Evolutionary conservation across 1,139 yeast genomes (phyloP).

Genomic region (Sporopachydermia cereana): DNA sequence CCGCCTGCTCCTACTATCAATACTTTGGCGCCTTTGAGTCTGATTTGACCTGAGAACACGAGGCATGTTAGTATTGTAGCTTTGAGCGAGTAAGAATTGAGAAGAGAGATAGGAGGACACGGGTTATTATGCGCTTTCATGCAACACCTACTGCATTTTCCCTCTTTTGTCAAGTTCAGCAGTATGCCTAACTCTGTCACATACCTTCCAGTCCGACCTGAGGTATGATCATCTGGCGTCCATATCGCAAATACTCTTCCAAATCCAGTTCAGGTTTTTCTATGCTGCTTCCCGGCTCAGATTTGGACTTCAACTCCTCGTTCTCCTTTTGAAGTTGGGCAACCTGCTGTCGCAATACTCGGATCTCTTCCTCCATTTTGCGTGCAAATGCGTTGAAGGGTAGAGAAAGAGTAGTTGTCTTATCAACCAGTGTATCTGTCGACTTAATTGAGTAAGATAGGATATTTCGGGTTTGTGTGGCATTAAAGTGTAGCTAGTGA

Average conservation of each 20-base stretch:
- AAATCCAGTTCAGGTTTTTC: too few relatives aligned
- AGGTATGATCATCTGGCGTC: constrained; percentile 92
- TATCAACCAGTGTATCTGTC: too few relatives aligned
- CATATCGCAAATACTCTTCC: constrained; percentile 76
- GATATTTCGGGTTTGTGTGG: too few relatives aligned
- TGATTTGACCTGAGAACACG: constrained; percentile 37
- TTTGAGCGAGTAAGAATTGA: neutral
- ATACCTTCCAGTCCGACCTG: constrained; percentile 44
- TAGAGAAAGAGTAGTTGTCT: too few relatives aligned
- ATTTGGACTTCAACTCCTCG: neutral
- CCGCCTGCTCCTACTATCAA: constrained; percentile 96
- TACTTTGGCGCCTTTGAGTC: constrained; percentile 44
- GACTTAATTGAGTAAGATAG: too few relatives aligned
- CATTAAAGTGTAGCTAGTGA: too few relatives aligned
- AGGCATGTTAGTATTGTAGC: neutral
- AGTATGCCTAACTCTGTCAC: too few relatives aligned
- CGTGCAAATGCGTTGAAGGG: too few relatives aligned
- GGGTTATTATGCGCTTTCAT: constrained; percentile 9
- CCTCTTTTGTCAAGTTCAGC: too few relatives aligned
- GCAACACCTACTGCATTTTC: constrained; percentile 23
- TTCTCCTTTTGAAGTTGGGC: constrained; percentile 2
- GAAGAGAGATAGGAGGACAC: too few relatives aligned
- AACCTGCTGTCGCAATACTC: constrained; percentile 1
- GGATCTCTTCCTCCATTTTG: constrained; percentile 6
- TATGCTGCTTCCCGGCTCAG: too few relatives aligned